Conservation (phyloP, 2,329 filamentous ascomycete genomes). For the Diaporthe caulivora region DNA sequence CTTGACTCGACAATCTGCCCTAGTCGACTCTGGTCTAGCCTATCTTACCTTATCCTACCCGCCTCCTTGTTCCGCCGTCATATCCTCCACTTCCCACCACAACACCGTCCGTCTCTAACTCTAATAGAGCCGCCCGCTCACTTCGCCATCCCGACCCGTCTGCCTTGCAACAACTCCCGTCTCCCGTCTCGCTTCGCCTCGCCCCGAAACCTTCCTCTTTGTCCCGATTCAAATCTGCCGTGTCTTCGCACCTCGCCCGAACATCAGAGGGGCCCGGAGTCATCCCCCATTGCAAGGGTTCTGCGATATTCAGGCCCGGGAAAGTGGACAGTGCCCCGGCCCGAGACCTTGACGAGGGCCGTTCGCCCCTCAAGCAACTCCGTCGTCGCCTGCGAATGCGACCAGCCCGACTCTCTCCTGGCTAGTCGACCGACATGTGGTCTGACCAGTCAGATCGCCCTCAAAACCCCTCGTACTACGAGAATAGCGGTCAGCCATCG, state of each 20-base stretch:
- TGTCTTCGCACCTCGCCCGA: neutral
- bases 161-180: neutral
- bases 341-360: slow-evolving; percentile 19
- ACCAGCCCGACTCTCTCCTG: slow-evolving; percentile 18
- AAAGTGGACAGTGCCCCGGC: slow-evolving; percentile 1
- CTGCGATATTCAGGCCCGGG: neutral
- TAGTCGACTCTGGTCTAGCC: slow-evolving; percentile 17
- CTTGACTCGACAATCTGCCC: slow-evolving; percentile 25
- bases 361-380: neutral
- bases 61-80: slow-evolving; percentile 15
- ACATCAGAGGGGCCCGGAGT: neutral
- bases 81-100: slow-evolving; percentile 7
- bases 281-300: neutral
- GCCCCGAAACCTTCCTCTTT: neutral
- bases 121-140: slow-evolving; percentile 3
- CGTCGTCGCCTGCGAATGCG: slow-evolving; percentile 35
- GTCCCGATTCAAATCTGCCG: neutral
- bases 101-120: neutral
- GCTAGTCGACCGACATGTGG: slow-evolving; percentile 40
- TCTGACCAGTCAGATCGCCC: slow-evolving; percentile 38
- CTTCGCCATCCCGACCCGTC: slow-evolving; percentile 9
- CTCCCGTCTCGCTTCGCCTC: neutral
- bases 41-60: neutral
- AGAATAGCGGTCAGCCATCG: slow-evolving; percentile 6
- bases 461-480: slow-evolving; percentile 17